A percentile compares a stretch with the other conserved stretches of the same genome.
Conservation (phyloP, 352 stramenopile genomes). For the Phytophthora hibernalis region DNA sequence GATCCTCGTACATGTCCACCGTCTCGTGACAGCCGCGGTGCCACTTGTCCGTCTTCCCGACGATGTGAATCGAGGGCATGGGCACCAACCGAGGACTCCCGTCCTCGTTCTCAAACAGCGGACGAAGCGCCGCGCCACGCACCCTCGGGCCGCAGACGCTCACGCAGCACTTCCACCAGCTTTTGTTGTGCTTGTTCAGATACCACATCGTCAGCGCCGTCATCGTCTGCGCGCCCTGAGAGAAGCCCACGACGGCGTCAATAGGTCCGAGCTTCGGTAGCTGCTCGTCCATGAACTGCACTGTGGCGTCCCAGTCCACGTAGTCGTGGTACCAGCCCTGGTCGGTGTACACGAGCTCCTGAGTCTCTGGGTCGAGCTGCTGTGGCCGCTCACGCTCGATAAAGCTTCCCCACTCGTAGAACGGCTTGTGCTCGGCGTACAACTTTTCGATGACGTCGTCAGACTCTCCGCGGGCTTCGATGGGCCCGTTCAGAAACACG, state of each 20-base stretch:
- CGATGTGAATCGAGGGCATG: slow-evolving; percentile 69
- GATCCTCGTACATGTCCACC: slow-evolving; percentile 46
- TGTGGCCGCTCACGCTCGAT: slow-evolving; percentile 36
- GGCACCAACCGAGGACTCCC: slow-evolving; percentile 42
- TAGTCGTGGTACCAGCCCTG: slow-evolving; percentile 59
- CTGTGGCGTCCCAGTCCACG: slow-evolving; percentile 46
- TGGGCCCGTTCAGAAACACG: slow-evolving; percentile 62
- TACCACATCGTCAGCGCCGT: slow-evolving; percentile 59
- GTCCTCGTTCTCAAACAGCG: slow-evolving; percentile 50
- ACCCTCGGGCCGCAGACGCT: slow-evolving; percentile 47
- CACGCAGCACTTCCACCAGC: slow-evolving; percentile 62
- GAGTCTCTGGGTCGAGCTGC: slow-evolving; percentile 14
- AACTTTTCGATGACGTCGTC: slow-evolving; percentile 55
- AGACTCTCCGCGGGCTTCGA: slow-evolving; percentile 48
- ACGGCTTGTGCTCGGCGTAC: slow-evolving; percentile 53
- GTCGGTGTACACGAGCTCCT: slow-evolving; percentile 37
- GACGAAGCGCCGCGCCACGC: slow-evolving; percentile 31
- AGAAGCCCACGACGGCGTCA: slow-evolving; percentile 77
- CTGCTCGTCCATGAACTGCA: slow-evolving; percentile 58
- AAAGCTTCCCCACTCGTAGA: slow-evolving; percentile 58
- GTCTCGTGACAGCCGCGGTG: slow-evolving; percentile 49
- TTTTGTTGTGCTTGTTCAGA: slow-evolving; percentile 33
- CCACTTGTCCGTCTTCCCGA: slow-evolving; percentile 66
- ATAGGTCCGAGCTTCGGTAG: slow-evolving; percentile 54
- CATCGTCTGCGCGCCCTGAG: slow-evolving; percentile 62